Base-by-base conservation (phyloP, 2,329 filamentous ascomycete species). In the Escovopsis sp. region DNA sequence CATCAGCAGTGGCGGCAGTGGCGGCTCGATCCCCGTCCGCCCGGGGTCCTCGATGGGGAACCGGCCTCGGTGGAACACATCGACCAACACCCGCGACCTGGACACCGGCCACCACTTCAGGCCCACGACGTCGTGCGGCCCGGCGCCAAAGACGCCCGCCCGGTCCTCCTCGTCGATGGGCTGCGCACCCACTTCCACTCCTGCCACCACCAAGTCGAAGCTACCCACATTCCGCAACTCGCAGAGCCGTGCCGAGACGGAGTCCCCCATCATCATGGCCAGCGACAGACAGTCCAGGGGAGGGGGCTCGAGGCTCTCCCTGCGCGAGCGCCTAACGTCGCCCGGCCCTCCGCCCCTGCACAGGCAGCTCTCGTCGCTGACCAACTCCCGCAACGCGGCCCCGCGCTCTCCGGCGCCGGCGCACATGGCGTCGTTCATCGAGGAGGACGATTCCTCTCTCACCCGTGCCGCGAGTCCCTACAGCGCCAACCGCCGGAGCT, bases 1-100 rank as follows among this genome's bases (percentile, higher is more conserved):
- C 51, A 56, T 44, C 51, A 64, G 59, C 48, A 60, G 20, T 20
- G 20, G 20, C 6, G 20, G 20, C 20, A 6, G 20, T 20, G 20
- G 20, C 20, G 20, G 51, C 42, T 57, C 52, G 42, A 52, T 63
- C 39, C 57, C 68, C 20, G 3, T 20, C 42, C 65, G 70, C 39
- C 64, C 71, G 43, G 54, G 63, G 33, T 63, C 67, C 2, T 66
- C 65, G 10, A 49, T 68, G 30, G 56, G 71, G 43, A 67, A 72
- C 43, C 76, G 81, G 39, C 84, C 84, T 4, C 72, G 77, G 44
- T 91, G 84, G 84, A 89, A 79, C 53, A 55, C 53, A 10, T 82
- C 78, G 27, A 74, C 77, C 6, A 85, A 81, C 51, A 71, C 74
- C 5, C 63, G 63, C 7, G 71, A 77, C 46, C 64, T 77, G n/a